Percentiles rank a stretch among this genome's conserved stretches.
These are phyloP conservation scores for Boletus rubropictus DNA, from an alignment of 768 basidiomycete species.

Conservation along the genomic window DNA sequence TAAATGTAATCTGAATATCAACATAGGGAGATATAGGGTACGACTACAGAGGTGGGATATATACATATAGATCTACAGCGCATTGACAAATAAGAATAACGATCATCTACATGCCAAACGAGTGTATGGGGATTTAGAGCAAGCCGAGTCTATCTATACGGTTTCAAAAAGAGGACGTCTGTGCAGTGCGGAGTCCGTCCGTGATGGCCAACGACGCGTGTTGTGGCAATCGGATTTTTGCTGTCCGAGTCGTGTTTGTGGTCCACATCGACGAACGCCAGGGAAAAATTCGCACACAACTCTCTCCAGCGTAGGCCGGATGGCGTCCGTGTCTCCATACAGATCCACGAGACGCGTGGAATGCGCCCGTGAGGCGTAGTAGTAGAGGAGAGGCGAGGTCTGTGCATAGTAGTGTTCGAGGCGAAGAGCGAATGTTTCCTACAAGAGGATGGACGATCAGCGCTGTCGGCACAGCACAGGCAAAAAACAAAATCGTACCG, in stretches of 20 bases:
- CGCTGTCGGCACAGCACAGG: not conserved
- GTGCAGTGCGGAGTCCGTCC: conserved; percentile 10
- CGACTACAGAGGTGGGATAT: conserved; percentile 4
- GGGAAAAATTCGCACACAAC: conserved; percentile 53
- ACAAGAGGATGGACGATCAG: conserved; percentile 11
- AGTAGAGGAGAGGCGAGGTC: conserved; percentile 74
- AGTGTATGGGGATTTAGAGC: conserved; percentile 1
- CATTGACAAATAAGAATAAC: conserved; percentile 11
- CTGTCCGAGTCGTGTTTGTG: conserved; percentile 16
- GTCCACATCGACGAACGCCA: conserved; percentile 42
- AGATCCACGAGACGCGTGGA: conserved; percentile 51
- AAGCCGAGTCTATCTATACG: not conserved
- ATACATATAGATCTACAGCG: conserved; percentile 16
- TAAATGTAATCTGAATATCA: too few relatives aligned
- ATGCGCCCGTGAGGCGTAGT: conserved; percentile 47
- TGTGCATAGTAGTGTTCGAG: conserved; percentile 70
- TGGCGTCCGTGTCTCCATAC: conserved; percentile 65
- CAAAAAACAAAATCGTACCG: conserved; percentile 43
- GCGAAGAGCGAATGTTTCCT: conserved; percentile 76
- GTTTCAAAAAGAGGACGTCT: conserved; percentile 5
- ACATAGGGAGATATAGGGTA: conserved; percentile 7
- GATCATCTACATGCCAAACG: conserved; percentile 13
- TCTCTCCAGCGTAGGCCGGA: conserved; percentile 75
- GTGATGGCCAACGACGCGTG: conserved; percentile 5
- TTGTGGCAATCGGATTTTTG: conserved; percentile 12